Conservation (phyloP, 768 basidiomycete genomes). For the Trametes cingulata region DNA sequence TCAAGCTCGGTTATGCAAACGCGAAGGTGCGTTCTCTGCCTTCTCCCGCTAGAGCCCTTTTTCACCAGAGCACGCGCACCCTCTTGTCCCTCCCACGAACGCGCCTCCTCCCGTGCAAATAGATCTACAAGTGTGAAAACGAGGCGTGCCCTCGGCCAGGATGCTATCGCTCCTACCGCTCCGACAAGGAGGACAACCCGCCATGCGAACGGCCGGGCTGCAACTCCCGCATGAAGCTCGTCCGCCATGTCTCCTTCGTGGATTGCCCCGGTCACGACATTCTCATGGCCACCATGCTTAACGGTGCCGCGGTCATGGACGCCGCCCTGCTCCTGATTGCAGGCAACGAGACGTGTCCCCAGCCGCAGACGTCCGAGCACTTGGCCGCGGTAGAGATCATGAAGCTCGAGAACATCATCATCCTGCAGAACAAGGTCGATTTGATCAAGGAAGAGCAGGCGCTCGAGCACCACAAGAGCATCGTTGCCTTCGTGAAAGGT, state of each 20-base stretch:
- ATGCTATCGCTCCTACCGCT: slow-evolving; percentile 91
- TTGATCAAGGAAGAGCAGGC: slow-evolving; percentile 94
- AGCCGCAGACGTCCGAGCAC: slow-evolving; percentile 98
- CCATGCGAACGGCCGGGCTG: slow-evolving; percentile 94
- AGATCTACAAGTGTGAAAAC: slow-evolving; percentile 99
- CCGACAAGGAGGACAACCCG: slow-evolving; percentile 91
- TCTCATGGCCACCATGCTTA: slow-evolving; percentile 99
- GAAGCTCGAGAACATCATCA: slow-evolving; percentile 97
- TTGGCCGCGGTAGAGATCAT: slow-evolving; percentile 99
- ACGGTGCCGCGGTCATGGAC: slow-evolving; percentile 99
- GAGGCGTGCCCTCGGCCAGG: slow-evolving; percentile 90
- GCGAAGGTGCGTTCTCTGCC: slow-evolving; percentile 74
- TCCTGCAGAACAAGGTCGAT: slow-evolving; percentile 98
- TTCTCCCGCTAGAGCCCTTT: not conserved
- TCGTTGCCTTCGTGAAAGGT: slow-evolving; percentile 95
- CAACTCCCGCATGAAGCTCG: slow-evolving; percentile 83
- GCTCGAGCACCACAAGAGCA: slow-evolving; percentile 94
- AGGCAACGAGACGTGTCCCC: slow-evolving; percentile 98
- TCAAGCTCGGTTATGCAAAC: slow-evolving; percentile 99
- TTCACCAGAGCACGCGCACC: not conserved
- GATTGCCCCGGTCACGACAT: slow-evolving; percentile 98
- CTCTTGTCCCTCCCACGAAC: not conserved
- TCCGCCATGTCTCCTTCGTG: slow-evolving; percentile 98
- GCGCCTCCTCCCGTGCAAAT: not conserved
- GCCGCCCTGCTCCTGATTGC: slow-evolving; percentile 94